Evolutionary conservation across 2,329 filamentous ascomycete species (phyloP), one percentile per base, ranked within the genome.

Genomic region (Pseudogymnoascus sp.): DNA sequence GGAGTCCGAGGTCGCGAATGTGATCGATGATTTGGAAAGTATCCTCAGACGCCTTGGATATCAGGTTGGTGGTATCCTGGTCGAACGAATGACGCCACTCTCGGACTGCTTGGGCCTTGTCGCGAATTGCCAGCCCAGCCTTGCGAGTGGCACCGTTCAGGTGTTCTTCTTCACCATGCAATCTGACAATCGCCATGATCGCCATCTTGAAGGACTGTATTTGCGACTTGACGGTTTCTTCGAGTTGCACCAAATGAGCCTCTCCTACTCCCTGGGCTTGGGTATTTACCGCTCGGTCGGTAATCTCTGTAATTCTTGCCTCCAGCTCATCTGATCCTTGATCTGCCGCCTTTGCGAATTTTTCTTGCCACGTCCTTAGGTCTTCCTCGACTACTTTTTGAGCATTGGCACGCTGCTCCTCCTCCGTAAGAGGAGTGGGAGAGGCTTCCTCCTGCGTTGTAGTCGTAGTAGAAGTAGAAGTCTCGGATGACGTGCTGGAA

Each of bases 261-360:
- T 83, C 83, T 64, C 90, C 91, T 38, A 86, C 84, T 7, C 78
- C 81, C 0, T 85, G 77, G n/a, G 87, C 85, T 63, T 90, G 84
- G 14, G 83, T 83, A 2, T 85, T 77, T 64, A 91, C 80, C 77
- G 89, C 77, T 37, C 86, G 83, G 3, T 85, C 81, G 36, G 93
- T 89, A 66, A 97, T 91, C 66, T 95, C 83, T 5, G 79, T 76
- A 46, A 90, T 81, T 18, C 84, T 82, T 31, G 83, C 79, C 66
- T 84, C 80, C 5, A 90, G 78, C 69, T 89, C 85, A 66, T 87
- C 85, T n/a, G 84, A 79, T 5, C 92, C 93, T 73, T 96, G 92
- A 65, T 96, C 89, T 6, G 91, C 91, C 8, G 92, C 92, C 65
- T 87, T 85, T 28, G 89, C 84, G 73, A 96, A 97, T 71, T 96